Evolutionary conservation across 805 yeast genomes (phyloP).

Genomic region (Zygotorulaspora florentina): DNA sequence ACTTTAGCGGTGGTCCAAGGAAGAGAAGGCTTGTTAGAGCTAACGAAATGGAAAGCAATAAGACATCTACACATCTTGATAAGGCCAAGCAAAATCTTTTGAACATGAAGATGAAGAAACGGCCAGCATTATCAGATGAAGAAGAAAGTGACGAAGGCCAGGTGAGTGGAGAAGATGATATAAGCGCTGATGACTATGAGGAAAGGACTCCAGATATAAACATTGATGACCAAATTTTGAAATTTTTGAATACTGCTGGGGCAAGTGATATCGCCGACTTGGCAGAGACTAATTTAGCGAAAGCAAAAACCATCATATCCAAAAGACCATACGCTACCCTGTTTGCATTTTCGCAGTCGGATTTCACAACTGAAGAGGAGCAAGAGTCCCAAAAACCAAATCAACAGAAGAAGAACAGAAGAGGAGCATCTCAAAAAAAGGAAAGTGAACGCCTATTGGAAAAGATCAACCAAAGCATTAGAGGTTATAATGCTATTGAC

Average conservation of each 20-base stretch:
- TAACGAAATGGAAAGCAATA: constrained; percentile 25
- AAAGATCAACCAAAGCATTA: constrained; percentile 61
- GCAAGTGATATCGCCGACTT: constrained; percentile 75
- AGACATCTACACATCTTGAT: constrained; percentile 31
- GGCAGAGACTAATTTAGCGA: constrained; percentile 60
- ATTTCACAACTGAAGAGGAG: constrained; percentile 42
- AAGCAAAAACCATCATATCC: constrained; percentile 60
- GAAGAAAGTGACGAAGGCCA: constrained; percentile 26
- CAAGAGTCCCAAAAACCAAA: constrained; percentile 21
- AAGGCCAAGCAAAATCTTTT: constrained; percentile 29
- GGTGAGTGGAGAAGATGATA: constrained; percentile 42
- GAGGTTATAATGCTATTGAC: constrained; percentile 92
- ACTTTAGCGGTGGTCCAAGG: constrained; percentile 21
- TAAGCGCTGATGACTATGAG: constrained; percentile 32
- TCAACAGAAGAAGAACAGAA: constrained; percentile 32
- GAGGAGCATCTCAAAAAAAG: constrained; percentile 46
- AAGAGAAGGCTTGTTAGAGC: constrained; percentile 41
- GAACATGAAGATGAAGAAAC: constrained; percentile 22
- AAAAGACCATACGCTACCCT: constrained; percentile 67
- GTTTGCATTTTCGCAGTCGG: constrained; percentile 53
- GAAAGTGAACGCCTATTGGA: constrained; percentile 74
- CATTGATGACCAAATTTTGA: constrained; percentile 64
- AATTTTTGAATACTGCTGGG: constrained; percentile 75
- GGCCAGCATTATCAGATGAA: constrained; percentile 16
- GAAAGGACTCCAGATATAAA: constrained; percentile 30